These are phyloP conservation scores for Agapanthus africanus DNA, from an alignment of 106 monocot species.

Conservation along the genomic window DNA sequence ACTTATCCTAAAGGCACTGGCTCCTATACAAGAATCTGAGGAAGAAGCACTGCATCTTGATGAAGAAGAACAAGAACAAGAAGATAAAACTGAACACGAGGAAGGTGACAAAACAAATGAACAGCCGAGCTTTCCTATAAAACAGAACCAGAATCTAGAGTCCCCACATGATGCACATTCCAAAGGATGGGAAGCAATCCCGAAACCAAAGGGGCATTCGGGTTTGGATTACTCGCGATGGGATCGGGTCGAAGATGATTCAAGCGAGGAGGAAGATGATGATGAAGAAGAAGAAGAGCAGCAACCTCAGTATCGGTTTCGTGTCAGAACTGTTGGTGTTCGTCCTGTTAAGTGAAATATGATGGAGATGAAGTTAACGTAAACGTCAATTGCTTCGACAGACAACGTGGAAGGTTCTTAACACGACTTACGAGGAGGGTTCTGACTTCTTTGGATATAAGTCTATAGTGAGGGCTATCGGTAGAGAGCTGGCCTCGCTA, in stretches of 20 bases:
- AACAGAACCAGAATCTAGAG: constrained; percentile 4
- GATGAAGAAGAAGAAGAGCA: constrained; percentile 56
- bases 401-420: background rate
- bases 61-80: constrained; percentile 33
- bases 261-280: constrained; percentile 81
- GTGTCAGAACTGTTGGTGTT: constrained; percentile 74
- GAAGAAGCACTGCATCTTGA: constrained; percentile 49
- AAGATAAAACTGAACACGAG: background rate
- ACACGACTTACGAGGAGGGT: background rate
- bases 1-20: constrained; percentile 42
- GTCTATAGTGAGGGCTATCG: no score
- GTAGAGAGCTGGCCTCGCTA: no score
- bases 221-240: constrained; percentile 88
- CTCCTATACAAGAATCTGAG: constrained; percentile 85
- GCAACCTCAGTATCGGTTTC: constrained; percentile 68
- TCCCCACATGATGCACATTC: constrained; percentile 9
- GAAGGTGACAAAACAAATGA: constrained; percentile 8
- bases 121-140: constrained; percentile 3
- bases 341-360: constrained; percentile 54
- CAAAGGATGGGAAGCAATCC: constrained; percentile 63
- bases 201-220: constrained; percentile 90
- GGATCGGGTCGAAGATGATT: constrained; percentile 84
- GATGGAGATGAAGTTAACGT: background rate
- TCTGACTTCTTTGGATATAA: no score
- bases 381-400: background rate